These are phyloP conservation scores for Tricholoma saponaceum DNA, from an alignment of 768 basidiomycete genomes.

Conservation along the genomic window DNA sequence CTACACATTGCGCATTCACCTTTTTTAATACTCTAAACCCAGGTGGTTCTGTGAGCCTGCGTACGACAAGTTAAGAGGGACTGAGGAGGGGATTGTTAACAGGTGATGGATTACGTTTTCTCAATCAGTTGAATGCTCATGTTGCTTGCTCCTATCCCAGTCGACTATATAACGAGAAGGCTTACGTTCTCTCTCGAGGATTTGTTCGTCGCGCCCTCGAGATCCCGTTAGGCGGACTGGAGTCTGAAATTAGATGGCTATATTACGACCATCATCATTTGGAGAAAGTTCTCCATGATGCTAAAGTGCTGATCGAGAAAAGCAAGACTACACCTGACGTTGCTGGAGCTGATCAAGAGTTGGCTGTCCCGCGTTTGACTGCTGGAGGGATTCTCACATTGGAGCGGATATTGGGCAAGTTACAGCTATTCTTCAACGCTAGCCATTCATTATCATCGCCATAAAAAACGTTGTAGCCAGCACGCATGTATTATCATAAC, in stretches of 20 bases:
- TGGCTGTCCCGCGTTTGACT: slow-evolving; percentile 72
- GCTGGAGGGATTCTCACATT: slow-evolving; percentile 77
- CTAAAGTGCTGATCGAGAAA: slow-evolving; percentile 61
- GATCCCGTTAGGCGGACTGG: slow-evolving; percentile 67
- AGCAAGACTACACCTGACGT: slow-evolving; percentile 41
- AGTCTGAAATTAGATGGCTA: slow-evolving; percentile 67
- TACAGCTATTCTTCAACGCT: slow-evolving; percentile 42
- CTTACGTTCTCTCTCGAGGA: slow-evolving; percentile 84
- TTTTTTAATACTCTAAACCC: slow-evolving; percentile 2
- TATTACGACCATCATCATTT: slow-evolving; percentile 66
- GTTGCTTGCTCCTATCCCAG: slow-evolving; percentile 33
- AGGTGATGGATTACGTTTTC: slow-evolving; percentile 41
- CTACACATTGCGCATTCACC: background rate
- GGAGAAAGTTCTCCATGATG: slow-evolving; percentile 62
- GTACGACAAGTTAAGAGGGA: slow-evolving; percentile 88
- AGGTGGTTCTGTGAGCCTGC: slow-evolving; percentile 94
- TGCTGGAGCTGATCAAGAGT: slow-evolving; percentile 28
- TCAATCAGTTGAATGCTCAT: slow-evolving; percentile 1
- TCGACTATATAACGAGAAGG: slow-evolving; percentile 90
- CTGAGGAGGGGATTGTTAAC: slow-evolving; percentile 85
- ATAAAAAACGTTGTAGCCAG: background rate
- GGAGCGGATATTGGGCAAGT: slow-evolving; percentile 66
- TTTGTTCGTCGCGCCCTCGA: slow-evolving; percentile 90
- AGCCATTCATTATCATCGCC: background rate
- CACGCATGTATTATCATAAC: background rate